These are phyloP conservation scores for Trametes coccinea DNA, from an alignment of 768 basidiomycete species.

Conservation along the genomic window DNA sequence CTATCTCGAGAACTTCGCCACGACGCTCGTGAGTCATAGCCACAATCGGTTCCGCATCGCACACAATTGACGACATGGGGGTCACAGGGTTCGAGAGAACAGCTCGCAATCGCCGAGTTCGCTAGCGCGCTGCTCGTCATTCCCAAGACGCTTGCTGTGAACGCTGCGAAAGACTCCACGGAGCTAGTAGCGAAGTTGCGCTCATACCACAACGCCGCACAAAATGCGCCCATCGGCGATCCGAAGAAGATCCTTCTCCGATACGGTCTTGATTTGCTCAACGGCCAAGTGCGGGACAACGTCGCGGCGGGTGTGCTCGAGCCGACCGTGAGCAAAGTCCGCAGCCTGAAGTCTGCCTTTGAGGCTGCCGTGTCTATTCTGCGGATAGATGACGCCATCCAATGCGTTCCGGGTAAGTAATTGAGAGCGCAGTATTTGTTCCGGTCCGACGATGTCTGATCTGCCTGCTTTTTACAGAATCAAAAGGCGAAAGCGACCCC, in stretches of 20 bases:
- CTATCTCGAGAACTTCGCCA: conserved; percentile 98
- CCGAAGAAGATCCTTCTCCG: conserved; percentile 88
- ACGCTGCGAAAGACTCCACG: conserved; percentile 98
- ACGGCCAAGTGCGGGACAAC: conserved; percentile 95
- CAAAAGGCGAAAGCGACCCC: conserved; percentile 67
- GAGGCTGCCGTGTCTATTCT: conserved; percentile 94
- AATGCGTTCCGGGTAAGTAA: conserved; percentile 80
- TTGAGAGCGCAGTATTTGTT: conserved; percentile 1
- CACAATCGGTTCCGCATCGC: background rate
- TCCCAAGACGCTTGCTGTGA: conserved; percentile 95
- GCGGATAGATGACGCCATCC: conserved; percentile 95
- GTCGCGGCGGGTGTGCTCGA: conserved; percentile 91
- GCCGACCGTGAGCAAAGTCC: conserved; percentile 96
- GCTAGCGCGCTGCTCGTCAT: conserved; percentile 90
- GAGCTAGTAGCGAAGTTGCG: conserved; percentile 96
- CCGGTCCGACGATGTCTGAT: background rate
- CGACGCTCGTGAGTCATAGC: conserved; percentile 73
- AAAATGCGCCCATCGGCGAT: conserved; percentile 87
- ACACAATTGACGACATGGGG: background rate
- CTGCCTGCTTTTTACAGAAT: conserved; percentile 48
- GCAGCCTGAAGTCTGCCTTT: conserved; percentile 94
- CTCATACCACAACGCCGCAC: conserved; percentile 95
- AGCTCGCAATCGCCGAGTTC: conserved; percentile 99
- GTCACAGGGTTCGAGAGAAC: conserved; percentile 90
- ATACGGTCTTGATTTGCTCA: conserved; percentile 92